Percentiles rank a stretch among this genome's conserved stretches.
Evolutionary conservation across 352 stramenopile species (phyloP).

Genomic region (Lagenidium sp.): DNA sequence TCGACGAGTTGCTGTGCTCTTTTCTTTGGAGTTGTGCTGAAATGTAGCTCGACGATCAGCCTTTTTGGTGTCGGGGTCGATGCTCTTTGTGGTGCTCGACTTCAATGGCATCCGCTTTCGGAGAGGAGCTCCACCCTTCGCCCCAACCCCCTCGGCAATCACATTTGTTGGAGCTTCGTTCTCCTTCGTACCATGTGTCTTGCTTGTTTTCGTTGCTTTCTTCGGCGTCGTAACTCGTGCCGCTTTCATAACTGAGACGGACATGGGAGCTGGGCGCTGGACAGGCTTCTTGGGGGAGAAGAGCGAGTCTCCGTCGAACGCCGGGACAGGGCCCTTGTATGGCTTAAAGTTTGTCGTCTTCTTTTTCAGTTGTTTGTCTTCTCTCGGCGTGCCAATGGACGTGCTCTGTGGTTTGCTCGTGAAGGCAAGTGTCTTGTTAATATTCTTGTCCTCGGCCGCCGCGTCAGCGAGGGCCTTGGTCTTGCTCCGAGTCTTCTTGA

Average conservation of each 20-base stretch:
- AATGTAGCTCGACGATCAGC: constrained; percentile 26
- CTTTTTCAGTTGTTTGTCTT: constrained; percentile 1
- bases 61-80: constrained; percentile 15
- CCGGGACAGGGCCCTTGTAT: constrained; percentile 53
- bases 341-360: constrained; percentile 33
- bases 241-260: constrained; percentile 16
- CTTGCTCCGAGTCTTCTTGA: constrained; percentile 22
- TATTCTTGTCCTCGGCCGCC: background rate
- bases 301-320: constrained; percentile 44
- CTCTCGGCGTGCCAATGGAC: background rate
- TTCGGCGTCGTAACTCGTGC: constrained; percentile 7
- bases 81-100: constrained; percentile 3
- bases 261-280: constrained; percentile 16
- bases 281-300: constrained; percentile 43
- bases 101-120: constrained; percentile 31
- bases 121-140: too few species aligned
- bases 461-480: constrained; percentile 6
- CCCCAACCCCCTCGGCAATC: too few species aligned
- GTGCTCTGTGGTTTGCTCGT: background rate
- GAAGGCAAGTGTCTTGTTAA: constrained; percentile 16
- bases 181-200: background rate
- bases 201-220: constrained; percentile 2
- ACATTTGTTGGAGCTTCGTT: too few species aligned
- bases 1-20: constrained; percentile 9
- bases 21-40: constrained; percentile 25